phyloP scores from a whole-genome alignment of 225 moss, liverwort and hornwort species.

The Ulota crispa region DNA sequence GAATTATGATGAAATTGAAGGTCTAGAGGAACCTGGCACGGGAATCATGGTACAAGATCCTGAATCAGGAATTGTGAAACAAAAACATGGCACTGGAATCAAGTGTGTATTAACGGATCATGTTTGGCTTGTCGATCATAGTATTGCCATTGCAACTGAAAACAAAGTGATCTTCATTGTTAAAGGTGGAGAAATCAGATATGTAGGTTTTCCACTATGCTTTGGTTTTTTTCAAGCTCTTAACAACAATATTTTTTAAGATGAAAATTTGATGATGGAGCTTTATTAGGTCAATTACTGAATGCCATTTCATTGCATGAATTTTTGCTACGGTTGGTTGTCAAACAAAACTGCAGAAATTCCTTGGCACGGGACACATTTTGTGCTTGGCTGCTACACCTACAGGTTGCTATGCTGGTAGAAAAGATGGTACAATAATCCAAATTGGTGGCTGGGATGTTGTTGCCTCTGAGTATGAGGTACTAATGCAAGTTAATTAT shows the following conservation, averaged over 20 bases:
- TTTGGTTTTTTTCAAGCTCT: neutral
- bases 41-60: conserved; percentile 14
- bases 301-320: neutral
- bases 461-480: conserved; percentile 36
- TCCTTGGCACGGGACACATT: conserved; percentile 30
- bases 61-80: neutral
- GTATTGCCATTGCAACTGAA: conserved; percentile 36
- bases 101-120: conserved; percentile 38
- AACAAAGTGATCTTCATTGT: conserved; percentile 38
- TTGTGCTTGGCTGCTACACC: conserved; percentile 40
- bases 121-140: conserved; percentile 37
- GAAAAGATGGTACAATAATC: conserved; percentile 42
- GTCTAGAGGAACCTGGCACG: conserved; percentile 30
- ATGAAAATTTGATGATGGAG: too few relatives aligned
- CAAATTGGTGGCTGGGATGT: conserved; percentile 35
- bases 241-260: neutral
- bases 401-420: conserved; percentile 35
- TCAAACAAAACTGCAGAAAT: conserved; percentile 21
- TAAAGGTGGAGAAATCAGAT: conserved; percentile 33
- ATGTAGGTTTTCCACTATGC: conserved; percentile 28
- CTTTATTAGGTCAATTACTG: neutral
- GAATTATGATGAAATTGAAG: conserved; percentile 30
- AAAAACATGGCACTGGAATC: conserved; percentile 25
- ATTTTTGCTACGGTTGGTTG: neutral
- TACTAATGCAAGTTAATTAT: neutral